Evolutionary conservation across 225 moss, liverwort and hornwort species (phyloP), one percentile per base, ranked within the genome.

Genomic region (Physcomitrium patens): DNA sequence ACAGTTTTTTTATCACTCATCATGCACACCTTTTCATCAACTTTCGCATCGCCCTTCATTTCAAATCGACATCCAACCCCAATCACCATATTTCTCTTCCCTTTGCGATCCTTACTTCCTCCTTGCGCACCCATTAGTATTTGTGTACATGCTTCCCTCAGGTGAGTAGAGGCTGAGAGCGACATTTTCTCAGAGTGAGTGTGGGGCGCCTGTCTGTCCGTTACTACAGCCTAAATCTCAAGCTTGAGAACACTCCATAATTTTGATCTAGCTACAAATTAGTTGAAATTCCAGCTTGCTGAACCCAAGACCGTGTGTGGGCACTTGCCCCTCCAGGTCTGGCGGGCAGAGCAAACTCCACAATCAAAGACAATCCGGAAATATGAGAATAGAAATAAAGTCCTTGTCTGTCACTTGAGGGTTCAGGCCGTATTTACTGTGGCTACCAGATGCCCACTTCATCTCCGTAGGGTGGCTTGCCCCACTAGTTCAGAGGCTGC

Each of bases 11-110:
- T 55, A 37, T 63, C 67, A 15, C 53, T 80, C 20, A 71, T 45
- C 51, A 46, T 68, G 74, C 77, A 76, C 46, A 24, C 31, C 68
- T 68, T 75, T 24, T 70, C 63, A 42, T 68, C 76, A 8, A 71
- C 44, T 45, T 61, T 70, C 54, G 60, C 65, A 5, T 67, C 78
- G 68, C 61, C 55, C 61, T 67, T 80, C 72, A 54, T 71, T 18
- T 76, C 86, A n/a, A 80, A 80, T 42, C 80, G 83, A 69, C 83
- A 83, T 17, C 67, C 57, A n/a, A n/a, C 10, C 44, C 37, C 72
- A 10, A 28, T 41, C 42, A 65, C 60, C 51, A 64, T 61, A 54
- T 44, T 79, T 27, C 46, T 66, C 47, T 78, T 68, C 27, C 71
- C 58, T 45, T 28, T 18, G 7, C 9, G 44, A 12, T 62, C 68